Conservation (phyloP, 2,329 filamentous ascomycete species). For the Stagonosporopsis vannaccii region DNA sequence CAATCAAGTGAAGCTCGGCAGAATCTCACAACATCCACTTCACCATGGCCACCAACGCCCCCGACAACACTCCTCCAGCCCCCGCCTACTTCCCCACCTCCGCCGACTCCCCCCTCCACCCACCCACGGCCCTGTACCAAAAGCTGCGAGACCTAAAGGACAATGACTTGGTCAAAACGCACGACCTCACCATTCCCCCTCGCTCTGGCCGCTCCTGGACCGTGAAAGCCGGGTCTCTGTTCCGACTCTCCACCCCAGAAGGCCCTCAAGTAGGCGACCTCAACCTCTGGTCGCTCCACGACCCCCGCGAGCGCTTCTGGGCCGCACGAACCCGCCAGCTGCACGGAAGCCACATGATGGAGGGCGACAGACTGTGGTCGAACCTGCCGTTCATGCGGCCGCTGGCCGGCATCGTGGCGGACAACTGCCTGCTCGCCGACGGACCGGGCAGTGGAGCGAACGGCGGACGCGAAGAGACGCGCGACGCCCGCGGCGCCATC, state of each 20-base stretch:
- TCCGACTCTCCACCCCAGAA: conserved; percentile 76
- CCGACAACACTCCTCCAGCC: conserved; percentile 27
- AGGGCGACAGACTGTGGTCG: conserved; percentile 79
- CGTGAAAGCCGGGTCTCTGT: conserved; percentile 71
- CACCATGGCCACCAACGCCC: conserved; percentile 2
- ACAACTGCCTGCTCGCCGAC: conserved; percentile 62
- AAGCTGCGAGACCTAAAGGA: conserved; percentile 27
- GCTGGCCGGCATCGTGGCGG: conserved; percentile 70
- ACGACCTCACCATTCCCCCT: conserved; percentile 66
- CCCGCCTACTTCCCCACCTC: conserved; percentile 50
- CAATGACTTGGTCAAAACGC: conserved; percentile 18
- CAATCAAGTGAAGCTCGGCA: background rate
- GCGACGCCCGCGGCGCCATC: conserved; percentile 54
- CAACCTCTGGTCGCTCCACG: conserved; percentile 80
- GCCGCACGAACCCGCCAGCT: conserved; percentile 79
- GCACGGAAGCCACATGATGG: conserved; percentile 75
- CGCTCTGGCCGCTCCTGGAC: conserved; percentile 77
- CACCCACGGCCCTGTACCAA: conserved; percentile 41
- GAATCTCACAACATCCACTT: too few relatives aligned
- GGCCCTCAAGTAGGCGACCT: conserved; percentile 82
- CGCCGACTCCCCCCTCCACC: conserved; percentile 38
- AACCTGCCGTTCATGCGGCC: conserved; percentile 79
- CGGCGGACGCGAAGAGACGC: conserved; percentile 46
- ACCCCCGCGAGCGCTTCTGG: conserved; percentile 84
- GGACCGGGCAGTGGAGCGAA: background rate